Percentiles rank a stretch among this genome's conserved stretches.
phyloP scores from a whole-genome alignment of 441 rosid genomes.

The Omphalea diandra region DNA sequence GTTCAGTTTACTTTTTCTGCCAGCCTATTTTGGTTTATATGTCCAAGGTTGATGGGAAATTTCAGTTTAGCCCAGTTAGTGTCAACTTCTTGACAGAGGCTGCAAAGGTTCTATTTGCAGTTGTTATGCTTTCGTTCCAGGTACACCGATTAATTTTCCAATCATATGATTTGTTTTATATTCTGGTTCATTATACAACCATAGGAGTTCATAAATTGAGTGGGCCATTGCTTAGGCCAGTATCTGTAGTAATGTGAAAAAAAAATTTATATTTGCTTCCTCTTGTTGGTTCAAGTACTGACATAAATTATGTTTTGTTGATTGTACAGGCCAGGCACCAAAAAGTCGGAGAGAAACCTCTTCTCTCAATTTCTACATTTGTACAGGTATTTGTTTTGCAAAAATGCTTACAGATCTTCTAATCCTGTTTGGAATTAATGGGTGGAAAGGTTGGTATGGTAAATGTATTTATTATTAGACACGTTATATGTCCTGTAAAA shows the following conservation, averaged over 20 bases:
- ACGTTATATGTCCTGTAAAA: background rate
- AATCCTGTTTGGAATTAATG: background rate
- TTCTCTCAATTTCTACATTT: slow-evolving; percentile 69
- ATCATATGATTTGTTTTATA: background rate
- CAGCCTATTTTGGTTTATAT: slow-evolving; percentile 95
- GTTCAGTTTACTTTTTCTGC: slow-evolving; percentile 24
- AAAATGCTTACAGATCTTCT: background rate
- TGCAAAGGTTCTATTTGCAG: slow-evolving; percentile 75
- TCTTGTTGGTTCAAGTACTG: background rate
- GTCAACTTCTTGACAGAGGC: slow-evolving; percentile 89
- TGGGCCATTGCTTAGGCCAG: slow-evolving; percentile 4
- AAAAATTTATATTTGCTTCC: background rate
- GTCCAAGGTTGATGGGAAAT: slow-evolving; percentile 90
- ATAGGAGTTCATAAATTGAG: background rate
- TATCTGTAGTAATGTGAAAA: background rate
- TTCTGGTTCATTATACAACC: background rate
- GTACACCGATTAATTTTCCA: slow-evolving; percentile 32
- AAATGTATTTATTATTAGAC: background rate
- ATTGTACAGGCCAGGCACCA: slow-evolving; percentile 61
- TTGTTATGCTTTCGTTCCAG: slow-evolving; percentile 81
- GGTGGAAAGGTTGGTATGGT: background rate
- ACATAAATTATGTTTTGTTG: slow-evolving; percentile 8
- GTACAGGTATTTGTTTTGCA: slow-evolving; percentile 55
- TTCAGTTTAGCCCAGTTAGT: slow-evolving; percentile 81
- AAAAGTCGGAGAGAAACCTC: slow-evolving; percentile 90